Evolutionary conservation across 352 stramenopile species (phyloP).

Genomic region (Pythium folliculosum): DNA sequence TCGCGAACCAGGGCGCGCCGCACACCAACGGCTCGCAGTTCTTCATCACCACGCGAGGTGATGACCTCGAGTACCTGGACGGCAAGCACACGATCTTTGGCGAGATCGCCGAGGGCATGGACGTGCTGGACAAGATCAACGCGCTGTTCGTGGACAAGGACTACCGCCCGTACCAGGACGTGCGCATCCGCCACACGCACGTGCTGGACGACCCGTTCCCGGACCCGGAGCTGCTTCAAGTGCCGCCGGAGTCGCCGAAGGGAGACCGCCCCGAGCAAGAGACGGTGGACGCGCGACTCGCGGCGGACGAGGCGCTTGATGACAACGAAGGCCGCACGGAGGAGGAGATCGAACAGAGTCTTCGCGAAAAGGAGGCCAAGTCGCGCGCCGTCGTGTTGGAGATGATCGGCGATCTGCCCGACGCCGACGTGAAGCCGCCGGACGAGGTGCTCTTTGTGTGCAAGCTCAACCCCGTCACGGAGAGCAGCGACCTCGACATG

Average conservation of each 20-base stretch:
- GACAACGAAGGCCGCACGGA: conserved; percentile 71
- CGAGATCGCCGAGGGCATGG: conserved; percentile 92
- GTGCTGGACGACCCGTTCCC: conserved; percentile 86
- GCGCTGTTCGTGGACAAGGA: conserved; percentile 95
- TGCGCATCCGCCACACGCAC: conserved; percentile 95
- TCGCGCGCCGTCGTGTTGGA: conserved; percentile 97
- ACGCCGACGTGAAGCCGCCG: conserved; percentile 96
- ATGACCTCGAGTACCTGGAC: conserved; percentile 92
- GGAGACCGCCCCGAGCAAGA: conserved; percentile 92
- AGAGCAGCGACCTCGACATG: conserved; percentile 93
- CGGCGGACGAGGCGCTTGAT: conserved; percentile 87
- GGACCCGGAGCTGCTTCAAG: conserved; percentile 61
- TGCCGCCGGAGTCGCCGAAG: conserved; percentile 85
- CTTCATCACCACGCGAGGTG: conserved; percentile 93
- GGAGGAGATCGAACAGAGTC: conserved; percentile 89
- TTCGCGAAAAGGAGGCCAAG: conserved; percentile 92
- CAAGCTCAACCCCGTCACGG: conserved; percentile 94
- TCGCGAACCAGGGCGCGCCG: conserved; percentile 73
- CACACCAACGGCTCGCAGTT: conserved; percentile 94
- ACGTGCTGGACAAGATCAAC: conserved; percentile 95
- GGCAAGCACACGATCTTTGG: conserved; percentile 92
- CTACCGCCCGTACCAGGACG: conserved; percentile 95
- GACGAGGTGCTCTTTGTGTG: conserved; percentile 99
- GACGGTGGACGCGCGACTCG: conserved; percentile 88
- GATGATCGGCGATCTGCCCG: conserved; percentile 98